phyloP scores from a whole-genome alignment of 305 asterid genomes.

The Solanum chacoense region DNA sequence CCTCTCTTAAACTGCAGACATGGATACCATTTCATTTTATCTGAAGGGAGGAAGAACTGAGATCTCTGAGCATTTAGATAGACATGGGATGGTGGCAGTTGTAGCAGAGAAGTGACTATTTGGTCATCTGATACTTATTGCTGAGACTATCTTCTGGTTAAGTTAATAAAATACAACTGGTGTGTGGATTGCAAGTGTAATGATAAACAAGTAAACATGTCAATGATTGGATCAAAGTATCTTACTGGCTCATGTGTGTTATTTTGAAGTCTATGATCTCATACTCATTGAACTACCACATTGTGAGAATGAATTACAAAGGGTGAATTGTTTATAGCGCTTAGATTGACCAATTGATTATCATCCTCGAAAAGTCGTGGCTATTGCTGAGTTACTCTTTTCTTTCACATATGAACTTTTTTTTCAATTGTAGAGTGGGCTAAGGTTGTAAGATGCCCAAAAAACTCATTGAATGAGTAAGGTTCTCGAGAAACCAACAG shows the following conservation, averaged over 20 bases:
- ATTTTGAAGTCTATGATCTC: neutral
- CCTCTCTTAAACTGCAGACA: slow-evolving; percentile 42
- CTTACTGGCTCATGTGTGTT: neutral
- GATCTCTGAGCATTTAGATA: slow-evolving; percentile 10
- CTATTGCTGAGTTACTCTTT: neutral
- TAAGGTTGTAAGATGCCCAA: neutral
- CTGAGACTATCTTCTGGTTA: slow-evolving; percentile 2
- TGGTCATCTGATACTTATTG: neutral
- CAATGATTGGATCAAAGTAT: neutral
- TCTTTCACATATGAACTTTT: neutral
- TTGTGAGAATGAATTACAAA: neutral
- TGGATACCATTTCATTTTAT: slow-evolving; percentile 85
- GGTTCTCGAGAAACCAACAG: neutral
- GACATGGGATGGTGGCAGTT: slow-evolving; percentile 3
- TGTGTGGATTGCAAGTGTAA: slow-evolving; percentile 2
- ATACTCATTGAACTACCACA: neutral
- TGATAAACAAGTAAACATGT: neutral
- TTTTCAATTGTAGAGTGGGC: neutral
- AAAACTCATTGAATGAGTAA: neutral
- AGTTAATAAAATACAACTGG: slow-evolving; percentile 3
- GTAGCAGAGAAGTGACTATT: slow-evolving; percentile 4
- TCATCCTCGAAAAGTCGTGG: neutral
- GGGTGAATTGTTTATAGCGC: neutral
- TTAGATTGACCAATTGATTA: neutral
- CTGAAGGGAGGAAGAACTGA: slow-evolving; percentile 93